A percentile compares a stretch with the other conserved stretches of the same genome.
These are phyloP conservation scores for Emmonsia crescens DNA, from an alignment of 2,329 filamentous ascomycete species.

Conservation along the genomic window DNA sequence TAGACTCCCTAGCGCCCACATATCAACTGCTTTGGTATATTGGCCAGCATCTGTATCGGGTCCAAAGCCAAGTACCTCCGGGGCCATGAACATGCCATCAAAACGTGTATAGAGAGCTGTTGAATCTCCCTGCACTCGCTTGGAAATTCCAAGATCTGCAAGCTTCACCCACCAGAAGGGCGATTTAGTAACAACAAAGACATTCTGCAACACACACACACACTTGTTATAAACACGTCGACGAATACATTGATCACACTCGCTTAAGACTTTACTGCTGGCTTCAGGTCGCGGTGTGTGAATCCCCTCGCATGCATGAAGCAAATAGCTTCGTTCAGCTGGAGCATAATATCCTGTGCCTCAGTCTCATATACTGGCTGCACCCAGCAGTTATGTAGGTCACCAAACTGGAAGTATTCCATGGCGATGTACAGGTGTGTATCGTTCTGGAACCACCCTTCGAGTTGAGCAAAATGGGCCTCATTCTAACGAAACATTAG, in stretches of 20 bases:
- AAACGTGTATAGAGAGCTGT: neutral
- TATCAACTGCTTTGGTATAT: too few relatives aligned
- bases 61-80: too few relatives aligned
- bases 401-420: neutral
- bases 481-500: too few relatives aligned
- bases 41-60: too few relatives aligned
- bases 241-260: too few relatives aligned
- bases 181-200: neutral
- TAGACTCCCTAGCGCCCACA: too few relatives aligned
- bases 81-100: neutral
- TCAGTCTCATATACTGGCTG: too few relatives aligned
- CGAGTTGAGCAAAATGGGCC: too few relatives aligned
- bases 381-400: too few relatives aligned
- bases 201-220: neutral
- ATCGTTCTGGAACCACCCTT: neutral
- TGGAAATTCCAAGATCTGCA: neutral
- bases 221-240: too few relatives aligned
- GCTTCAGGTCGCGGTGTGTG: neutral
- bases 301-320: neutral
- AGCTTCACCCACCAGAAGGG: neutral
- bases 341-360: too few relatives aligned
- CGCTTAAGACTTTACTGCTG: neutral
- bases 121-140: neutral
- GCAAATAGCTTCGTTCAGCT: neutral
- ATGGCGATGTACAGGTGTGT: neutral